Conservation (phyloP, 2,329 filamentous ascomycete species). For the Curvularia eragrostidis region DNA sequence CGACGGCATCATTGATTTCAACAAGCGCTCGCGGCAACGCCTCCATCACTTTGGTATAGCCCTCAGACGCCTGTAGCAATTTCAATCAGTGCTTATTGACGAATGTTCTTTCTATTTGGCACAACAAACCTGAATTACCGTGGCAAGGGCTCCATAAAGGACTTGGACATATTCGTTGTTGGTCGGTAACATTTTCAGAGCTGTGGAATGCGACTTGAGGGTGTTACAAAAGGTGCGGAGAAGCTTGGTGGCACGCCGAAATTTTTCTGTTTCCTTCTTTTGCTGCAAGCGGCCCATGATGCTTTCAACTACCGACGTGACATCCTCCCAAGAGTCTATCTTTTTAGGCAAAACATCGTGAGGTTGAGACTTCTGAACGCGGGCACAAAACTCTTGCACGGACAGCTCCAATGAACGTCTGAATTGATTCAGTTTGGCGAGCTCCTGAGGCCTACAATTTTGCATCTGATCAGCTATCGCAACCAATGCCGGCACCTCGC, state of each 20-base stretch:
- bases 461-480: background rate
- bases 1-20: conserved; percentile 2
- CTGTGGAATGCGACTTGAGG: background rate
- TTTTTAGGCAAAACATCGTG: background rate
- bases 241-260: background rate
- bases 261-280: background rate
- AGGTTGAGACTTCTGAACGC: background rate
- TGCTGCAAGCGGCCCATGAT: background rate
- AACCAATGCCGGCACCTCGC: background rate
- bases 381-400: background rate
- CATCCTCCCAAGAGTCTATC: background rate
- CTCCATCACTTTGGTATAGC: conserved; percentile 2
- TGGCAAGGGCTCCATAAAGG: conserved; percentile 1
- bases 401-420: background rate
- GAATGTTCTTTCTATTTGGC: background rate
- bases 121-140: background rate
- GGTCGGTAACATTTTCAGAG: conserved; percentile 1
- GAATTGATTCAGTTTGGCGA: background rate
- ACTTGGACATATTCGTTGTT: conserved; percentile 1
- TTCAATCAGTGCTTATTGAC: background rate
- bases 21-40: background rate
- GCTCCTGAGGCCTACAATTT: background rate
- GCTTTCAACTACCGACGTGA: background rate
- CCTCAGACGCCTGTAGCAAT: background rate
- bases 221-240: conserved; percentile 5